phyloP scores from a whole-genome alignment of 2,329 filamentous ascomycete species.

The Epicoccum sorghinum region DNA sequence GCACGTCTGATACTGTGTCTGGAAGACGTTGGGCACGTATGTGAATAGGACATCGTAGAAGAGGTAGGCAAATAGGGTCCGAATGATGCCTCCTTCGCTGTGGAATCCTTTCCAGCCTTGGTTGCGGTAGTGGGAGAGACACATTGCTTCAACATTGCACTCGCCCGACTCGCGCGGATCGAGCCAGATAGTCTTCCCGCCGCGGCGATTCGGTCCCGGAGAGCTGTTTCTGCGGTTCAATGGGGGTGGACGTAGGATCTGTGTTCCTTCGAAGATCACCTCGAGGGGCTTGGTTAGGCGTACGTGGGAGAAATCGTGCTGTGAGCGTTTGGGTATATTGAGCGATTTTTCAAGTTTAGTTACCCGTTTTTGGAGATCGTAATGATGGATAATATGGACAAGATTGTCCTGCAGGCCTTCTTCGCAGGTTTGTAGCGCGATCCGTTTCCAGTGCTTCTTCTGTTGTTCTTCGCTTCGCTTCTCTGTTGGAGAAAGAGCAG shows the following conservation, averaged over 20 bases:
- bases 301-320: conserved; percentile 93
- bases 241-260: conserved; percentile 66
- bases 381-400: conserved; percentile 91
- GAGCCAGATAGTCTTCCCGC: conserved; percentile 84
- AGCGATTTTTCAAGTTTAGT: conserved; percentile 85
- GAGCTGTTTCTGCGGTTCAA: conserved; percentile 38
- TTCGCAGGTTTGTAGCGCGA: conserved; percentile 82
- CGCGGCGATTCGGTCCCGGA: conserved; percentile 47
- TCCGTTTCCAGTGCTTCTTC: conserved; percentile 82
- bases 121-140: conserved; percentile 80
- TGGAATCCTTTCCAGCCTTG: conserved; percentile 95
- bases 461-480: conserved; percentile 60
- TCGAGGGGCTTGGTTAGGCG: conserved; percentile 76
- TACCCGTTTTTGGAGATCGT: conserved; percentile 93
- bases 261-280: conserved; percentile 76
- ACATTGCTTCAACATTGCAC: conserved; percentile 93
- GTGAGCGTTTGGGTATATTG: conserved; percentile 80
- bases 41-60: conserved; percentile 94
- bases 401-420: conserved; percentile 83
- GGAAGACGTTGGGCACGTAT: conserved; percentile 95
- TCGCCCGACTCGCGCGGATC: conserved; percentile 75
- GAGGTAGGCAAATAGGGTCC: conserved; percentile 82
- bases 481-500: conserved; percentile 43
- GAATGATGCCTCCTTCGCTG: conserved; percentile 85
- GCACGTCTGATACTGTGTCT: conserved; percentile 92